A percentile compares a stretch with the other conserved stretches of the same genome.
Conservation (phyloP, 768 basidiomycete species). For the Pleurotus platypus region DNA sequence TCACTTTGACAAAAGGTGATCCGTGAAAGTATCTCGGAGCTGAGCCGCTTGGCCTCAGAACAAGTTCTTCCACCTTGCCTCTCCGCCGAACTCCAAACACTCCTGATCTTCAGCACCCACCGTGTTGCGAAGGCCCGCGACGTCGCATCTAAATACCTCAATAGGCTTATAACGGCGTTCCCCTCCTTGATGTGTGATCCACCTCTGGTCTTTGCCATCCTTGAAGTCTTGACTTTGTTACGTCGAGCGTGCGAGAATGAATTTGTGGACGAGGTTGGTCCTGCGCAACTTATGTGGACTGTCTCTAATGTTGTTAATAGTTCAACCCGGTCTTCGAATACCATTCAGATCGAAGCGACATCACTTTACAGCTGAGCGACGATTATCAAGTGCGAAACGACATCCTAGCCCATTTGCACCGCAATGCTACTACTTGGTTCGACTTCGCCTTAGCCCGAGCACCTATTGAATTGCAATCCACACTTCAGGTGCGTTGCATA, state of each 20-base stretch:
- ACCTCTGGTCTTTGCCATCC: slow-evolving; percentile 79
- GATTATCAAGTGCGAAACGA: slow-evolving; percentile 83
- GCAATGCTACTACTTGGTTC: slow-evolving; percentile 80
- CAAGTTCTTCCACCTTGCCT: slow-evolving; percentile 72
- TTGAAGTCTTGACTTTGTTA: slow-evolving; percentile 89
- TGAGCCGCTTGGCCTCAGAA: slow-evolving; percentile 72
- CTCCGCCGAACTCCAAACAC: slow-evolving; percentile 67
- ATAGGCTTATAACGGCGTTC: slow-evolving; percentile 84
- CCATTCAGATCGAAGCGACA: slow-evolving; percentile 68
- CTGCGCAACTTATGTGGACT: not conserved
- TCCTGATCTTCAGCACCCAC: slow-evolving; percentile 80
- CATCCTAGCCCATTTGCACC: slow-evolving; percentile 72
- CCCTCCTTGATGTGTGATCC: slow-evolving; percentile 94
- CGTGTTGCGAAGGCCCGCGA: slow-evolving; percentile 79
- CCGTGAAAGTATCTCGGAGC: slow-evolving; percentile 63
- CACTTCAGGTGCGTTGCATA: slow-evolving; percentile 65
- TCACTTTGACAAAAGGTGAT: slow-evolving; percentile 56
- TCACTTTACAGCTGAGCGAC: slow-evolving; percentile 80
- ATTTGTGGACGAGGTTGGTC: slow-evolving; percentile 79
- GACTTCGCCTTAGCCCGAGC: slow-evolving; percentile 82
- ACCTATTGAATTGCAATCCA: slow-evolving; percentile 89
- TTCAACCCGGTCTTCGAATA: slow-evolving; percentile 88
- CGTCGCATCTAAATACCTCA: slow-evolving; percentile 78
- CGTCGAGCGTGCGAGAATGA: slow-evolving; percentile 89
- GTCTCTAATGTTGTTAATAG: slow-evolving; percentile 31